Evolutionary conservation across 169 alveolate species (phyloP).

Genomic region (Plasmodium ovale): DNA sequence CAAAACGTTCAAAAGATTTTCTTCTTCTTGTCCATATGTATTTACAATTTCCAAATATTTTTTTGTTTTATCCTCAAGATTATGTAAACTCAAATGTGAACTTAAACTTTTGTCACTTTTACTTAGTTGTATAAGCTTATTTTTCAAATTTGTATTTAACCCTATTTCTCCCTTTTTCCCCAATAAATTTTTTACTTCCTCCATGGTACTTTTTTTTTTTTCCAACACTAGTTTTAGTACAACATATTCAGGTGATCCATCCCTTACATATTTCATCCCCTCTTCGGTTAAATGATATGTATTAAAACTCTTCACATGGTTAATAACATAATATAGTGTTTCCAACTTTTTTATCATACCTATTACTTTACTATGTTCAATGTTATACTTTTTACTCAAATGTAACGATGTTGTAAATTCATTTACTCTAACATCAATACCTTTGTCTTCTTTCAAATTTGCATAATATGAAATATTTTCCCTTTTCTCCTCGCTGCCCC

Average conservation of each 20-base stretch:
- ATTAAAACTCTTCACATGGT: constrained; percentile 76
- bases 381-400: constrained; percentile 65
- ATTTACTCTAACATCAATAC: constrained; percentile 43
- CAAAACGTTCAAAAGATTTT: neutral
- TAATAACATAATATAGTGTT: constrained; percentile 83
- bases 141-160: constrained; percentile 30
- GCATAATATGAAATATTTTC: constrained; percentile 1
- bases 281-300: constrained; percentile 81
- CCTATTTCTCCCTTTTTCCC: constrained; percentile 53
- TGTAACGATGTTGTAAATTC: constrained; percentile 65
- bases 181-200: neutral
- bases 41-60: neutral
- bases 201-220: constrained; percentile 28
- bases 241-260: constrained; percentile 86
- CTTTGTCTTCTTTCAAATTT: constrained; percentile 27
- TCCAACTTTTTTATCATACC: constrained; percentile 86
- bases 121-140: constrained; percentile 10
- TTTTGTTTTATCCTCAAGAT: constrained; percentile 71
- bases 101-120: constrained; percentile 53
- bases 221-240: constrained; percentile 77
- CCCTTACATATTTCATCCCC: constrained; percentile 79
- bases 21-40: constrained; percentile 30
- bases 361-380: constrained; percentile 85
- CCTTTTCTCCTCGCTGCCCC: neutral
- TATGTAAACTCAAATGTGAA: constrained; percentile 22